Evolutionary conservation across 2,329 filamentous ascomycete genomes (phyloP).

Genomic region (Botryotinia narcissicola): DNA sequence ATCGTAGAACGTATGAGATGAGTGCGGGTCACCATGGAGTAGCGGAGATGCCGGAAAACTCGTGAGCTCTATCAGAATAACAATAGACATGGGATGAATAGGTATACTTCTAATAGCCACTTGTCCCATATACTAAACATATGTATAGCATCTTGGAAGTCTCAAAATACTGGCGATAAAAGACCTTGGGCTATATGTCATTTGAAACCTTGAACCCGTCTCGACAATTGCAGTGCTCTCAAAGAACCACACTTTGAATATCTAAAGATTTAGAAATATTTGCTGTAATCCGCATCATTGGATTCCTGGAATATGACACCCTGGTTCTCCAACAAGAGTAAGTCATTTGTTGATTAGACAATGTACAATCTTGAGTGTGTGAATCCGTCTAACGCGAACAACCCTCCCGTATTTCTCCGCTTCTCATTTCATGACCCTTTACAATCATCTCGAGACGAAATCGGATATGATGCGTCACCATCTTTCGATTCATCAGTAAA

Average conservation of each 20-base stretch:
- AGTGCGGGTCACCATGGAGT: not conserved
- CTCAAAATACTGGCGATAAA: not conserved
- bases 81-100: not conserved
- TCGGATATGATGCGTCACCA: not conserved
- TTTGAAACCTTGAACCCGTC: not conserved
- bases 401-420: not conserved
- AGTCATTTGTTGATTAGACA: not conserved
- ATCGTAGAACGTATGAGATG: conserved; percentile 3
- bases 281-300: not conserved
- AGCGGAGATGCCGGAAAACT: not conserved
- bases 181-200: not conserved
- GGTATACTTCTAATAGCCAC: not conserved
- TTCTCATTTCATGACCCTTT: not conserved
- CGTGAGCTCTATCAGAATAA: not conserved
- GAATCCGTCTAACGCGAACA: too few species aligned
- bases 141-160: not conserved
- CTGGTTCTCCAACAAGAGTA: not conserved
- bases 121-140: not conserved
- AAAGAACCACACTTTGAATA: not conserved
- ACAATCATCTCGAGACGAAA: not conserved
- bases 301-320: not conserved
- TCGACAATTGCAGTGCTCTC: not conserved
- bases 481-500: not conserved
- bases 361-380: not conserved
- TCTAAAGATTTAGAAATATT: not conserved